Conservation (phyloP, 257 asterid species). For the Rubia yunnanensis region DNA sequence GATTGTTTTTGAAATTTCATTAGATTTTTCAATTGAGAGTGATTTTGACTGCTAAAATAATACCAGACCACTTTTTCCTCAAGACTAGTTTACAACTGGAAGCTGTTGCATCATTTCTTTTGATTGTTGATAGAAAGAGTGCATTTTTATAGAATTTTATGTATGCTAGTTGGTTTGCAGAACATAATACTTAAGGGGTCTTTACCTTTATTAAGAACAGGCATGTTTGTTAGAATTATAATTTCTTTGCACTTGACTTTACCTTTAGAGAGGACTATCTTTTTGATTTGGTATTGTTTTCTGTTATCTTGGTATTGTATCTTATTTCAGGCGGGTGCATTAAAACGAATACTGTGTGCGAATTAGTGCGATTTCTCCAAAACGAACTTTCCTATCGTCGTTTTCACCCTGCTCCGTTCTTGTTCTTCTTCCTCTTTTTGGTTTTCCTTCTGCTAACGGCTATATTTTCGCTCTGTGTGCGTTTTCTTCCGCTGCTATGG, state of each 20-base stretch:
- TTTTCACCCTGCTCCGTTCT: no score
- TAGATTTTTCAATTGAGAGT: not conserved
- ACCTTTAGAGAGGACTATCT: no score
- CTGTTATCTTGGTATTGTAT: not conserved
- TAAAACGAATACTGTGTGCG: no score
- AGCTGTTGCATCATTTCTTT: not conserved
- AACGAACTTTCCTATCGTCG: no score
- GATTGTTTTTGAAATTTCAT: not conserved
- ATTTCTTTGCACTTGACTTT: no score
- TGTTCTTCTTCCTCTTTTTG: no score
- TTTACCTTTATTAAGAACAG: not conserved
- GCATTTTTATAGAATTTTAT: not conserved
- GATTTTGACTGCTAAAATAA: not conserved
- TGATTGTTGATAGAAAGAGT: not conserved
- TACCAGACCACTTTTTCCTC: not conserved
- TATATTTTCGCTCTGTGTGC: no score
- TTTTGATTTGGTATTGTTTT: no score
- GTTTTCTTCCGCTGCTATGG: no score
- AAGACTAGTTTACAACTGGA: not conserved
- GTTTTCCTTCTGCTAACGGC: no score
- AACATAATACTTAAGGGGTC: not conserved
- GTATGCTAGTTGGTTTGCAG: not conserved
- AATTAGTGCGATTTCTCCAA: no score
- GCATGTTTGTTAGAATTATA: no score
- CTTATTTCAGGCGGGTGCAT: conserved; percentile 86